phyloP scores from a whole-genome alignment of 805 yeast genomes.

The Starmera dryadoides region DNA sequence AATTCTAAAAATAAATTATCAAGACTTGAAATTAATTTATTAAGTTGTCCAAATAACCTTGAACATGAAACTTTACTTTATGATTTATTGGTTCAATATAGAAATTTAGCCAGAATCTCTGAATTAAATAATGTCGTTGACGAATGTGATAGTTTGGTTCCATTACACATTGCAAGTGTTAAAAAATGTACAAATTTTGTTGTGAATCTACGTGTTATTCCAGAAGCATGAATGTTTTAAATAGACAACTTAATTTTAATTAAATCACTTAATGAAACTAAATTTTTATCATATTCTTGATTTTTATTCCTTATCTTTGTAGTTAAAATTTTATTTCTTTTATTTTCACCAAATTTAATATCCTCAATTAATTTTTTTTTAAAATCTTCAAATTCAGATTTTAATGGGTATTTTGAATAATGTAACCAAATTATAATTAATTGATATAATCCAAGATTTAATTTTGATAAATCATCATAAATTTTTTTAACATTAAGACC shows the following conservation, averaged over 20 bases:
- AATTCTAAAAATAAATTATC: constrained; percentile 22
- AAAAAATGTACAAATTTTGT: constrained; percentile 50
- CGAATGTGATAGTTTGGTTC: constrained; percentile 37
- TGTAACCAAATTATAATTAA: not conserved
- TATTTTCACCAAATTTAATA: not conserved
- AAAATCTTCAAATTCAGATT: not conserved
- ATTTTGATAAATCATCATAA: not conserved
- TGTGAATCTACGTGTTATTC: constrained; percentile 47
- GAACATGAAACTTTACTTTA: constrained; percentile 47
- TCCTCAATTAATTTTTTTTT: not conserved
- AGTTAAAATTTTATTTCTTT: not conserved
- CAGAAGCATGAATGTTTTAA: not conserved
- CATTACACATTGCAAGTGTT: constrained; percentile 73
- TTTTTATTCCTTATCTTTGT: not conserved
- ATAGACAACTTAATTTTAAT: not conserved
- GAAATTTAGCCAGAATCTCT: constrained; percentile 39
- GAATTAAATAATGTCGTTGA: constrained; percentile 30
- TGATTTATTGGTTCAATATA: constrained; percentile 51
- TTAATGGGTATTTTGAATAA: not conserved
- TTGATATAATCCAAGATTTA: not conserved
- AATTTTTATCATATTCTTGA: not conserved
- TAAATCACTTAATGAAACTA: not conserved
- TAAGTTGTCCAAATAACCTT: constrained; percentile 69
- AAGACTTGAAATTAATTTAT: constrained; percentile 54
- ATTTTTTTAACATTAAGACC: not conserved